These are phyloP conservation scores for Parathielavia hyrcaniae DNA, from an alignment of 495 filamentous ascomycete species.

Conservation along the genomic window DNA sequence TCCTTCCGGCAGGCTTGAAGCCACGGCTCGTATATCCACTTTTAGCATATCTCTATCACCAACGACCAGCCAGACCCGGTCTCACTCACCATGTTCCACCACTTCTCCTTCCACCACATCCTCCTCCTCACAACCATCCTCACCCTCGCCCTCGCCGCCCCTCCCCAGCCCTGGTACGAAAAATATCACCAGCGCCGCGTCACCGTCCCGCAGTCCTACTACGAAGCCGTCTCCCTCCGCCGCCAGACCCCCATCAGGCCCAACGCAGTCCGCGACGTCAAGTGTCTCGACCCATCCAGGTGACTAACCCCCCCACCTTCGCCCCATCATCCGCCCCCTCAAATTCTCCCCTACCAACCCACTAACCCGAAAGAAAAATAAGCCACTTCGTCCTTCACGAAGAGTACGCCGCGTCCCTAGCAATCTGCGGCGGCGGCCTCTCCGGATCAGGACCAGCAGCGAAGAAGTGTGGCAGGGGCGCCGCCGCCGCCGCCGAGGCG, in stretches of 20 bases:
- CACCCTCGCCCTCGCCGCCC: conserved; percentile 17
- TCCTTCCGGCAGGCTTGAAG: neutral
- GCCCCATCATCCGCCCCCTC: neutral
- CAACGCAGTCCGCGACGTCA: conserved; percentile 30
- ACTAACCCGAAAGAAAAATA: neutral
- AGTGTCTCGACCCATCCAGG: conserved; percentile 34
- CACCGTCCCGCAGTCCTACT: conserved; percentile 29
- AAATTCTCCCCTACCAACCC: neutral
- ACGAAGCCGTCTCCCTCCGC: conserved; percentile 35
- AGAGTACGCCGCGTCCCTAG: conserved; percentile 48
- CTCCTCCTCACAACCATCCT: conserved; percentile 11
- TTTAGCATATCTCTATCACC: neutral
- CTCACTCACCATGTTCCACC: conserved; percentile 1
- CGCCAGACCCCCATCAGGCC: conserved; percentile 32
- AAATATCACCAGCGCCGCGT: conserved; percentile 23
- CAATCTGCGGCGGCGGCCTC: conserved; percentile 51
- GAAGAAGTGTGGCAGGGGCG: conserved; percentile 38
- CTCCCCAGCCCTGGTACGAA: conserved; percentile 18
- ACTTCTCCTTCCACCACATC: conserved; percentile 20
- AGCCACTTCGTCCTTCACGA: conserved; percentile 49
- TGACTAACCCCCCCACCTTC: conserved; percentile 21
- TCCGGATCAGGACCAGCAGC: conserved; percentile 39
- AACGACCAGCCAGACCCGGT: neutral
- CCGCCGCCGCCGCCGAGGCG: conserved; percentile 37
- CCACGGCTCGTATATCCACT: neutral